Base-by-base conservation (phyloP, 23 red algal species). In the Gracilaria gracilis region DNA sequence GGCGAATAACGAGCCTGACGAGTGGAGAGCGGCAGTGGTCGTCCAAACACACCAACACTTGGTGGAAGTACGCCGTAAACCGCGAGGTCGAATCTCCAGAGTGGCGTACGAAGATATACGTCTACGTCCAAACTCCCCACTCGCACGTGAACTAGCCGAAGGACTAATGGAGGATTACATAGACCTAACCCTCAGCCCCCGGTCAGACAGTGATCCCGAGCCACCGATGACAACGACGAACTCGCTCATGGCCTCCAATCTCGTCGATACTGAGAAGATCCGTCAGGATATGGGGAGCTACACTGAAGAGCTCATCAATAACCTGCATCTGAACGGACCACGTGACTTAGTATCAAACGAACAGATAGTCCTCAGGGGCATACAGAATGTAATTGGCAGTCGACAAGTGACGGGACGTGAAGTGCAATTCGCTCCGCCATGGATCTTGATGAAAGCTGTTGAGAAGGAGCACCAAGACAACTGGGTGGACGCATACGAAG, bases 391-490 rank as follows among this genome's bases (percentile, higher is more conserved):
- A 8, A 51, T 77, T 40, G 24, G 72, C 9, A 32, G 9, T 23
- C 9, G 9, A 37, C 72, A 77, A 77, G 57, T 62, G 5, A 82
- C 79, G 16, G 14, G 79, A 8, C 8, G 57, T 12, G 47, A 82
- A 37, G 21, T 82, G 46, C 48, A 82, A 28, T 82, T 82, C 34
- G 79, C 47, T 14, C 79, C 79, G 25, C 13, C 79, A 59, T 82
- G 79, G 79, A 82, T 62, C 25, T 12, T 82, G 7, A 61, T 59
- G 33, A 61, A 82, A 82, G 79, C 20, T 29, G n/a, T 82, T 9
- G 79, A 62, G 54, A 82, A 82, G 47, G 79, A 82, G 29, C 79
- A 61, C 32, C n/a, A 27, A 7, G 79, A 82, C 47, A 62, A 82
- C 21, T 87, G 83, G 83, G 46, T 44, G 33, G 64, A 74, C 37